Base-by-base conservation (phyloP, 345 rosid genomes). In the Laguncularia racemosa region DNA sequence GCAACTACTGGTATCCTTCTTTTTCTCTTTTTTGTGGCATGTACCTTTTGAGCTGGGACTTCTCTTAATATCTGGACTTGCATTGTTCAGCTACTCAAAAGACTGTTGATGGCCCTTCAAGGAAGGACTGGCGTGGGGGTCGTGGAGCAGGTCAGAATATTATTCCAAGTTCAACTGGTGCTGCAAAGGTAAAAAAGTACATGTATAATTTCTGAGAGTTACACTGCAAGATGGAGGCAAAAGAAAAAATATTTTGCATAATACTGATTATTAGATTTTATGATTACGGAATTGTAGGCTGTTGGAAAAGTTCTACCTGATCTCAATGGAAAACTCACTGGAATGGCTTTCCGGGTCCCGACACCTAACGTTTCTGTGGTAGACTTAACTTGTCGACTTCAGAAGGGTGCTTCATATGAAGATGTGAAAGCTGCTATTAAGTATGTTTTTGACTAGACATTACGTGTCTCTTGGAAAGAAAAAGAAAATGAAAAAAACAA, bases 321-420 rank as follows among this genome's bases (percentile, higher is more conserved):
- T 65, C 89, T 95, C 67, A 90, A 95, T 19, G 99, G 99, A 55
- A 95, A 84, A 67, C 99, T 95, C 61, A 95, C 99, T 17, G 99
- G 99, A 70, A 95, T 95, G 99, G 99, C 99, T 17, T 95, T 95
- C 89, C 92, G 99, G 63, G 97, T 95, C 53, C 97, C 99, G 47
- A 95, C 97, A 48, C 63, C 97, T 6, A 90, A 95, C 67, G 97
- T 95, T 45, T 95, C 97, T 48, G 99, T 95, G 58, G 99, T 90
- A 71, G 97, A 95, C 70, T 74, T 95, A 66, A 95, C 99, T 71
- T 90, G 97, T 74, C 91, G 97, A 68, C 92, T 95, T 76, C 80
- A 74, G 71, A 95, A 90, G 79, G 74, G 88, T 71, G 97, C 99
- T 52, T 79, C 96, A 18, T 95, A 88, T 57, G 95, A 84, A 66